Evolutionary conservation across 83 land plant genomes (phyloP), one percentile per base, ranked within the genome.

Genomic region (Diphasiastrum complanatum): DNA sequence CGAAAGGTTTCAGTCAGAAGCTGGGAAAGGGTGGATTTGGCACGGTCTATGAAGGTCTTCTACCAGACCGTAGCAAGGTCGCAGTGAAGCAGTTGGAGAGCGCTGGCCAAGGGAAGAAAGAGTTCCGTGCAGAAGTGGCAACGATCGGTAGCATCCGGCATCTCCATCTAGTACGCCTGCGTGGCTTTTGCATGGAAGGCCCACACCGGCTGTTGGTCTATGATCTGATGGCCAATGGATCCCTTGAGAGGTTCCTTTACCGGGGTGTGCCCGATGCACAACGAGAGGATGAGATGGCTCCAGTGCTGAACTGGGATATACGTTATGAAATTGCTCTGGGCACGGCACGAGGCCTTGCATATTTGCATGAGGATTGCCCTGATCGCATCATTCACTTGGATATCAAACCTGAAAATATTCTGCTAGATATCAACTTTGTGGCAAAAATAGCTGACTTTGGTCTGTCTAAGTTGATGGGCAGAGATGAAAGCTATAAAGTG

Each of bases 401-500:
- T 36, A 19, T 58, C 4, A 58, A 58, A n/a, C 61, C 61, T n/a
- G n/a, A n/a, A n/a, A n/a, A n/a, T 12, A 36, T 58, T 3, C 18
- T 58, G 61, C 20, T 58, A 3, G 61, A 58, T 58, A 41, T 41
- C 12, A 18, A 31, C 14, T 58, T 58, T 34, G 19, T 24, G 5
- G 61, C 61, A 24, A 58, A 58, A 34, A 5, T 58, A n/a, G 37
- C 61, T 5, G 61, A 58, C 45, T 58, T 58, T 34, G 61, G 61
- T 12, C 37, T 58, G 8, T 26, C 35, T 19, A 58, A 58, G 61
- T 41, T 58, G 18, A 58, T 58, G 5, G 43, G 35, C 14, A 18
- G 52, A n/a, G 61, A 31, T 4, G n/a, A 8, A 2, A 58, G 22
- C 61, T 41, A 58, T 12, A 58, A 36, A 2, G 20, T 58, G 61